Percentiles rank a stretch among this genome's conserved stretches.
Evolutionary conservation across 306 rosid species (phyloP).

Genomic region (Vicia villosa): DNA sequence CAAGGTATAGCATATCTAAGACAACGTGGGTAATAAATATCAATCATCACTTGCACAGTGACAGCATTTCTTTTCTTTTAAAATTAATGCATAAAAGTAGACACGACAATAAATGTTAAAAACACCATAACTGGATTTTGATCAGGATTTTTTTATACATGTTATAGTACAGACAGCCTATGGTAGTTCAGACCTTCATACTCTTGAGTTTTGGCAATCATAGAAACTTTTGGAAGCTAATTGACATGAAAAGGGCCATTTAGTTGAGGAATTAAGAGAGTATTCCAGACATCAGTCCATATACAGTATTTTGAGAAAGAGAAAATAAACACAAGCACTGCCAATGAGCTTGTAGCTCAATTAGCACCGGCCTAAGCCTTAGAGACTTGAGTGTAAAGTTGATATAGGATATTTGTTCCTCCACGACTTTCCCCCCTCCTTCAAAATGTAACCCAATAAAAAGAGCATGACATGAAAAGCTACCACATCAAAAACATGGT

Average conservation of each 20-base stretch:
- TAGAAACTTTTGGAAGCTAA: conserved; percentile 2
- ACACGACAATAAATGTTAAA: background rate
- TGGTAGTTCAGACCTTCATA: background rate
- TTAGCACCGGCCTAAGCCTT: too few relatives aligned
- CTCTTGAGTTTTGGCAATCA: background rate
- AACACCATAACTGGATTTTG: conserved; percentile 6
- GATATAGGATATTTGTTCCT: too few relatives aligned
- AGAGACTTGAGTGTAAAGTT: too few relatives aligned
- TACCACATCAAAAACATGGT: background rate
- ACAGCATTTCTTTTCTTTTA: background rate
- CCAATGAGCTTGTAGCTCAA: too few relatives aligned
- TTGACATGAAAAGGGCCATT: conserved; percentile 1
- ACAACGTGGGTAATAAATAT: background rate
- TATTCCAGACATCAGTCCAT: conserved; percentile 2
- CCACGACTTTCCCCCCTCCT: too few relatives aligned
- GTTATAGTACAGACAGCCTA: conserved; percentile 17
- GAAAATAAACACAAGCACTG: too few relatives aligned
- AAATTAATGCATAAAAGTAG: conserved; percentile 10
- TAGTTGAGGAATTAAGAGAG: background rate
- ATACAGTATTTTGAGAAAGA: background rate
- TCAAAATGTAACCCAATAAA: too few relatives aligned
- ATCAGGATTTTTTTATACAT: background rate
- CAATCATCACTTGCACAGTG: conserved; percentile 20
- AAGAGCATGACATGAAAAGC: background rate
- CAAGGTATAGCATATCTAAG: conserved; percentile 6